A percentile compares a stretch with the other conserved stretches of the same genome.
These are phyloP conservation scores for Tricholoma furcatifolium DNA, from an alignment of 768 basidiomycete genomes.

Conservation along the genomic window DNA sequence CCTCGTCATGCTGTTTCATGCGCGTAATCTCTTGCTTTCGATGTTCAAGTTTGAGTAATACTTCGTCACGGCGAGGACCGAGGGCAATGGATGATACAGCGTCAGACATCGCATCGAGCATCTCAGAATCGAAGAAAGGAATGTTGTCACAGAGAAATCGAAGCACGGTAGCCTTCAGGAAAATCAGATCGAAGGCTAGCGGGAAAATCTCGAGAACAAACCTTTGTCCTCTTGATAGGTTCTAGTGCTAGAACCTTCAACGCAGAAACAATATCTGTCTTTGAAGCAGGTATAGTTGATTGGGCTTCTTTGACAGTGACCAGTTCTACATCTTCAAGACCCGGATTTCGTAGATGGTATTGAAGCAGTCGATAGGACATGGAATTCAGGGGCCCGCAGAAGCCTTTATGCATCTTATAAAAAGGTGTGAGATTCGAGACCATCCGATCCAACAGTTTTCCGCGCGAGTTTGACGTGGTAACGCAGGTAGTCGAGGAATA, in stretches of 20 bases:
- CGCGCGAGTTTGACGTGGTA: constrained; percentile 30
- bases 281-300: constrained; percentile 21
- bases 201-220: constrained; percentile 14
- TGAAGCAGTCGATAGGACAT: constrained; percentile 40
- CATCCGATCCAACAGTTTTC: constrained; percentile 39
- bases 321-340: constrained; percentile 35
- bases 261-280: constrained; percentile 34
- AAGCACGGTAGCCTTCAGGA: constrained; percentile 25
- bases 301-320: constrained; percentile 20
- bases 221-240: constrained; percentile 31
- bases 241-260: constrained; percentile 38
- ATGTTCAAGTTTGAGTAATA: constrained; percentile 16
- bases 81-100: constrained; percentile 16
- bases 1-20: neutral
- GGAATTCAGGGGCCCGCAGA: constrained; percentile 30
- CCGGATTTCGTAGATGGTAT: constrained; percentile 39
- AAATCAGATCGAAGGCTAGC: constrained; percentile 3
- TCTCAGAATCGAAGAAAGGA: constrained; percentile 20
- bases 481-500: constrained; percentile 39
- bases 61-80: constrained; percentile 16
- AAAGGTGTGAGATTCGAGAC: constrained; percentile 31
- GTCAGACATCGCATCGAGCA: constrained; percentile 19
- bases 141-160: constrained; percentile 26
- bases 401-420: constrained; percentile 24
- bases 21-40: neutral